Conservation (phyloP, 2,329 filamentous ascomycete genomes). For the Botryosphaeria agaves region DNA sequence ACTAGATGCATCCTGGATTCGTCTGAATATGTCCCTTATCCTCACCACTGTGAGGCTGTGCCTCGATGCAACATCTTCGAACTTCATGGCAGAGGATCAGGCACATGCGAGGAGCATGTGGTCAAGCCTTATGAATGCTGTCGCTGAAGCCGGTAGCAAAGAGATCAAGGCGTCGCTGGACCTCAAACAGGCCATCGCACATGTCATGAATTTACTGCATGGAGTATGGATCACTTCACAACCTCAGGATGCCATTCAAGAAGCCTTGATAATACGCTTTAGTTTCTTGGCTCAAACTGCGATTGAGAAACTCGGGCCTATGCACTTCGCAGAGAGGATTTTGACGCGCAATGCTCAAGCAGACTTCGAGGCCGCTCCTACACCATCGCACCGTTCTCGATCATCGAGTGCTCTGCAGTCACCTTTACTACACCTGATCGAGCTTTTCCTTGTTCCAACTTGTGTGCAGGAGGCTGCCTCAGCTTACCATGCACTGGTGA, state of each 20-base stretch:
- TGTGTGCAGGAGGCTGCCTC: neutral
- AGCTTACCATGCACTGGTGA: neutral
- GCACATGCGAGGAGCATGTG: constrained; percentile 41
- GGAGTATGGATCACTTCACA: constrained; percentile 46
- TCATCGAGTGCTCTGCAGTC: constrained; percentile 36
- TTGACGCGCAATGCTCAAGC: constrained; percentile 36
- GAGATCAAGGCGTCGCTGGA: constrained; percentile 82
- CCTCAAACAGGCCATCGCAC: constrained; percentile 61
- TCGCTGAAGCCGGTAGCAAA: constrained; percentile 55
- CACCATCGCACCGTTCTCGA: constrained; percentile 43
- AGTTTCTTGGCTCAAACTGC: constrained; percentile 33
- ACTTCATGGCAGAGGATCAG: constrained; percentile 17
- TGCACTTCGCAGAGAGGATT: constrained; percentile 32
- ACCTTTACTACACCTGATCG: constrained; percentile 49
- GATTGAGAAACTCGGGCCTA: constrained; percentile 30
- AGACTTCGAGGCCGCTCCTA: constrained; percentile 43
- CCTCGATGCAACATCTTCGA: constrained; percentile 32
- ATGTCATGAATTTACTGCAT: constrained; percentile 50
- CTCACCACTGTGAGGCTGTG: constrained; percentile 42
- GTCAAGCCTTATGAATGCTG: constrained; percentile 41
- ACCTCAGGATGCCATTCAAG: too few relatives aligned
- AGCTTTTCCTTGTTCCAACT: constrained; percentile 27
- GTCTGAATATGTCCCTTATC: constrained; percentile 49
- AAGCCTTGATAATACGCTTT: too few relatives aligned
- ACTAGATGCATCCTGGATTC: constrained; percentile 74